Percentiles rank a stretch among this genome's conserved stretches.
phyloP scores from a whole-genome alignment of 768 basidiomycete species.

The Ramaria rubella region DNA sequence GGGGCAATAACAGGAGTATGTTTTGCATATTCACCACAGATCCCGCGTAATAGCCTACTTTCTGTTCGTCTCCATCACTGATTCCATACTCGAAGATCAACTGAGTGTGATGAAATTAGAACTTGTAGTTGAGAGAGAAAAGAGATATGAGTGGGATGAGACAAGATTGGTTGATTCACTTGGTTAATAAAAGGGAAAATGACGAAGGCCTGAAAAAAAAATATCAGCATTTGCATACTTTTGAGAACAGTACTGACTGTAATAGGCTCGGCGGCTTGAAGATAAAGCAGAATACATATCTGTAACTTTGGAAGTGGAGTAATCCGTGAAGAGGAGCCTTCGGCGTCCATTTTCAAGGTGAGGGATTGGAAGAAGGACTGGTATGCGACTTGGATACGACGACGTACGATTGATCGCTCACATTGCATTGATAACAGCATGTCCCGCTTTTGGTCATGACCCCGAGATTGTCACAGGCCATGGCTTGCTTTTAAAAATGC shows the following conservation, averaged over 20 bases:
- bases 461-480: too few relatives aligned
- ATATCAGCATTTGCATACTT: neutral
- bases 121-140: neutral
- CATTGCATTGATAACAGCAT: too few relatives aligned
- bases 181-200: constrained; percentile 12
- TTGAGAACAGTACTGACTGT: constrained; percentile 6
- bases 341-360: too few relatives aligned
- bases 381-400: too few relatives aligned
- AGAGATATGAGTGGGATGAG: too few relatives aligned
- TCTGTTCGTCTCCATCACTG: neutral
- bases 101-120: too few relatives aligned
- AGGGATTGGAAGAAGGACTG: too few relatives aligned
- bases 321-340: too few relatives aligned
- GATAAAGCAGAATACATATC: constrained; percentile 3
- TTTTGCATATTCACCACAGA: neutral
- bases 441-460: too few relatives aligned
- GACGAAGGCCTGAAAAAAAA: neutral
- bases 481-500: too few relatives aligned
- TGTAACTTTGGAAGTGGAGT: constrained; percentile 8
- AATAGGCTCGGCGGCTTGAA: constrained; percentile 4
- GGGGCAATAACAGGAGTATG: neutral
- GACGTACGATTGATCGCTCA: too few relatives aligned
- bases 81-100: neutral
- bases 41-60: constrained; percentile 1
- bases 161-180: neutral